These are phyloP conservation scores for Trichoderma asperellum DNA, from an alignment of 2,329 filamentous ascomycete species.

Conservation along the genomic window DNA sequence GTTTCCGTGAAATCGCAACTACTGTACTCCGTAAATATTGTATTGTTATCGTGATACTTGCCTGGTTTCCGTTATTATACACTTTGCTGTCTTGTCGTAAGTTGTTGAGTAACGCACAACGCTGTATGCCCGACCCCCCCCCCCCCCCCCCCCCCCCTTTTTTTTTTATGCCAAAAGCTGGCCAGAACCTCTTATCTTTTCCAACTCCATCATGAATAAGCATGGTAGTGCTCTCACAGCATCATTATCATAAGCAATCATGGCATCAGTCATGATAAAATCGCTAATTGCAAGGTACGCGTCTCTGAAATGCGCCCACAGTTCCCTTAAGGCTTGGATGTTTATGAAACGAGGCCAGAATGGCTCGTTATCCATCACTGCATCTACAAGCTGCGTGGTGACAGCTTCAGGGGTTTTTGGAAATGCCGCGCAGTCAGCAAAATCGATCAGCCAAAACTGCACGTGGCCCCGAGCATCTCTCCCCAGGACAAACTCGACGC, in stretches of 20 bases:
- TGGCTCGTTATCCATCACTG: constrained; percentile 28
- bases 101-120: no score
- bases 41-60: neutral
- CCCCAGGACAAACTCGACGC: constrained; percentile 34
- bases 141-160: no score
- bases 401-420: constrained; percentile 14
- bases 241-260: constrained; percentile 12
- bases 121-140: neutral
- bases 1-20: neutral
- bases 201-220: constrained; percentile 30
- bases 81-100: neutral
- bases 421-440: constrained; percentile 32
- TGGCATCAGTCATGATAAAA: constrained; percentile 22
- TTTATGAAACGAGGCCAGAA: constrained; percentile 31
- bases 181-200: constrained; percentile 27
- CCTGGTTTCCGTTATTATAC: neutral
- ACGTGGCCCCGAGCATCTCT: constrained; percentile 22
- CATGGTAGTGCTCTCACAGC: constrained; percentile 8
- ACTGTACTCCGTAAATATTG: neutral
- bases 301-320: constrained; percentile 29
- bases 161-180: constrained; percentile 19
- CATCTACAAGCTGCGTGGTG: constrained; percentile 30
- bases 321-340: constrained; percentile 19
- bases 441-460: constrained; percentile 35
- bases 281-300: constrained; percentile 29